Percentiles rank a stretch among this genome's conserved stretches.
phyloP scores from a whole-genome alignment of 805 yeast genomes.

The Candida koratica region DNA sequence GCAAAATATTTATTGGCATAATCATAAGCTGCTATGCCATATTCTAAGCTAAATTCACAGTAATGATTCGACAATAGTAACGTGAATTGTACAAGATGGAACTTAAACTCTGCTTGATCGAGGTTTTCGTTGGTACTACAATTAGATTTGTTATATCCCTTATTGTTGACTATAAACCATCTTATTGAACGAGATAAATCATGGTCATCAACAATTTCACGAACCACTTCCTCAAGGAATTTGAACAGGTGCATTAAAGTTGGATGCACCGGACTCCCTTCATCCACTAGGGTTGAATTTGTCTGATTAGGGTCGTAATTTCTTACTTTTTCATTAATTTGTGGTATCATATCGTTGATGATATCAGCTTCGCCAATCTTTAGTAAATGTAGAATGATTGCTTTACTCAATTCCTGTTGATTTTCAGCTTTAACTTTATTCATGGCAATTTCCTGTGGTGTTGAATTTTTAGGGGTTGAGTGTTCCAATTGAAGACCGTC shows the following conservation, averaged over 20 bases:
- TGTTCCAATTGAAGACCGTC: constrained; percentile 23
- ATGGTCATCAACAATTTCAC: constrained; percentile 29
- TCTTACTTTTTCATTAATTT: constrained; percentile 13
- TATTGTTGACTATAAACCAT: constrained; percentile 31
- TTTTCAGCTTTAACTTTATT: constrained; percentile 20
- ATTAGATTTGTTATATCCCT: constrained; percentile 6
- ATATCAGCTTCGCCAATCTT: constrained; percentile 39
- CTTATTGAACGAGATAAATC: constrained; percentile 28
- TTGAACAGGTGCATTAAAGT: constrained; percentile 25
- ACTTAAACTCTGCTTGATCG: constrained; percentile 34
- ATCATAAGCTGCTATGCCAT: constrained; percentile 31
- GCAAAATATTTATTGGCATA: constrained; percentile 38
- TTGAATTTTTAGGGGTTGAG: constrained; percentile 1
- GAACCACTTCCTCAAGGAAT: constrained; percentile 30
- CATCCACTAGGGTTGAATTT: neutral
- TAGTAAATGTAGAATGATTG: constrained; percentile 36
- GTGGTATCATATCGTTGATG: constrained; percentile 27
- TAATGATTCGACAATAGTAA: constrained; percentile 21
- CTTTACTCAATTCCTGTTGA: constrained; percentile 30
- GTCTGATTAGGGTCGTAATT: neutral
- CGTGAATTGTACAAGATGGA: constrained; percentile 37
- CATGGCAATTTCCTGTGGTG: constrained; percentile 9
- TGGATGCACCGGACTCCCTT: constrained; percentile 21
- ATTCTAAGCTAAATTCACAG: constrained; percentile 17
- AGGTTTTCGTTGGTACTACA: neutral